Percentiles rank a stretch among this genome's conserved stretches.
Conservation (phyloP, 352 stramenopile genomes). For the Phytophthora sojae region DNA sequence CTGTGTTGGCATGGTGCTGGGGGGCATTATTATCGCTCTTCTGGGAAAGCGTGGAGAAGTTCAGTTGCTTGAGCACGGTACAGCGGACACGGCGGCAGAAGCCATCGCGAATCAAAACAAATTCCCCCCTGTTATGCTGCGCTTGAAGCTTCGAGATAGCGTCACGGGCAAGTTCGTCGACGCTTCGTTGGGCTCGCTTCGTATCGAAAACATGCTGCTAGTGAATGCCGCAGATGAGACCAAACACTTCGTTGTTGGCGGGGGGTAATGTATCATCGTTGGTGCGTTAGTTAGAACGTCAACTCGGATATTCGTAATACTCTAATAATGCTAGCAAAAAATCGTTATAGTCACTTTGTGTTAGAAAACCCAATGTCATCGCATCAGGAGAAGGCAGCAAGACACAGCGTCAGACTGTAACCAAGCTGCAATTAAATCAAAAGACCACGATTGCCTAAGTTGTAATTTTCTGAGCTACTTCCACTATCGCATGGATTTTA, state of each 20-base stretch:
- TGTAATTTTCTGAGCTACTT: no score
- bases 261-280: background rate
- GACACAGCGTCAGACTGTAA: no score
- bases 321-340: no score
- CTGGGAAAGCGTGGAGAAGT: slow-evolving; percentile 1
- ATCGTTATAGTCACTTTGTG: no score
- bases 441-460: no score
- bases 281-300: no score
- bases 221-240: background rate
- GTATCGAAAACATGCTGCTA: slow-evolving; percentile 8
- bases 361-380: no score
- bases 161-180: background rate
- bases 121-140: slow-evolving; percentile 18
- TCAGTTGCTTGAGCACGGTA: slow-evolving; percentile 2
- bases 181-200: slow-evolving; percentile 11
- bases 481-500: no score
- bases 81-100: slow-evolving; percentile 4
- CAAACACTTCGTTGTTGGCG: background rate
- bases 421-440: no score
- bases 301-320: no score
- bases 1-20: slow-evolving; percentile 1
- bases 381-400: no score
- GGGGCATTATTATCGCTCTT: slow-evolving; percentile 7
- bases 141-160: slow-evolving; percentile 6
- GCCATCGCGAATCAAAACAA: slow-evolving; percentile 17